These are phyloP conservation scores for Symmetrospora coprosmae DNA, from an alignment of 768 basidiomycete genomes.

Conservation along the genomic window DNA sequence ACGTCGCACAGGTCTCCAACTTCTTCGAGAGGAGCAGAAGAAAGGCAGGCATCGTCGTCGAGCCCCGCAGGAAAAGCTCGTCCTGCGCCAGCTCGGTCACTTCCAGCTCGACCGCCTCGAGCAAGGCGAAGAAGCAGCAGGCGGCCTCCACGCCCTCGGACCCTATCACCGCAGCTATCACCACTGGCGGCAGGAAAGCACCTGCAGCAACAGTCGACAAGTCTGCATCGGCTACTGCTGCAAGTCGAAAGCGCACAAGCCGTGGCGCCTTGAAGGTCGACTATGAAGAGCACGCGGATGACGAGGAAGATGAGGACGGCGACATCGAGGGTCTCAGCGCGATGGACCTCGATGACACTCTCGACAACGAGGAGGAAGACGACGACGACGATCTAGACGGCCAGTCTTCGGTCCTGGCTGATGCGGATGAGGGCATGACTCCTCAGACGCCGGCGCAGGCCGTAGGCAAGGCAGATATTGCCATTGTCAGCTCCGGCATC, in stretches of 20 bases:
- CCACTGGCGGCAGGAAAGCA: not conserved
- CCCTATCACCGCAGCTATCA: not conserved
- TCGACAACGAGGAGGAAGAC: not conserved
- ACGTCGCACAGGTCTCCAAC: constrained; percentile 12
- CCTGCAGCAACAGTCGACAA: not conserved
- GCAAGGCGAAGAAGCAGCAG: not conserved
- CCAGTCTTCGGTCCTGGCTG: not conserved
- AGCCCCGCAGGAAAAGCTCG: not conserved
- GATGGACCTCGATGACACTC: not conserved
- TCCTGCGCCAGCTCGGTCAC: not conserved
- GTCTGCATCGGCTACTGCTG: not conserved
- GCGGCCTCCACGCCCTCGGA: not conserved
- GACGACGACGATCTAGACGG: not conserved
- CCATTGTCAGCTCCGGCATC: not conserved
- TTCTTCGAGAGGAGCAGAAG: constrained; percentile 15
- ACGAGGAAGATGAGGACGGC: not conserved
- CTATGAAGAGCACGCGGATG: not conserved
- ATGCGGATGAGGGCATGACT: not conserved
- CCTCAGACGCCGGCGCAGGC: not conserved
- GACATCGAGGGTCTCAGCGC: not conserved
- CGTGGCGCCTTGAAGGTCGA: not conserved
- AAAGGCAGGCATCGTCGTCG: constrained; percentile 13
- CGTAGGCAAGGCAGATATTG: not conserved
- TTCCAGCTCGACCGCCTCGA: not conserved
- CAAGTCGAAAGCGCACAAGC: not conserved